phyloP scores from a whole-genome alignment of 2,329 filamentous ascomycete genomes.

The Botrytis hyacinthi region DNA sequence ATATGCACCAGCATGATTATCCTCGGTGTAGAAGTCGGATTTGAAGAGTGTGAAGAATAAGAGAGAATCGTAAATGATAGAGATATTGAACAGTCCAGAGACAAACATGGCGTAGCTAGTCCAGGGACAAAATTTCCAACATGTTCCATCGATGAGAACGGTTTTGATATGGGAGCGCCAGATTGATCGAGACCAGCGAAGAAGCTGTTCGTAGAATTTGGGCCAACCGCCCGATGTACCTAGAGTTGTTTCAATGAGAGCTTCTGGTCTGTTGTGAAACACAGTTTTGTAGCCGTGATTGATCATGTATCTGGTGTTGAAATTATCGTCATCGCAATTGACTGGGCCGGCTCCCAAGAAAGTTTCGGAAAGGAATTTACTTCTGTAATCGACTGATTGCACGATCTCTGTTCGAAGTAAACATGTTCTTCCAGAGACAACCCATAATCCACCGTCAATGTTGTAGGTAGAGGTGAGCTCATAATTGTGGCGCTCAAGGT shows the following conservation, averaged over 20 bases:
- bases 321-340: conserved; percentile 61
- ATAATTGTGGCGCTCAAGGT: conserved; percentile 61
- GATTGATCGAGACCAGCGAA: conserved; percentile 58
- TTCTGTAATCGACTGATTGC: conserved; percentile 43
- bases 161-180: conserved; percentile 55
- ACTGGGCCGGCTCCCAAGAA: conserved; percentile 49
- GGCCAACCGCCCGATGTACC: conserved; percentile 42
- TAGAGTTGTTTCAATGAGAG: conserved; percentile 52
- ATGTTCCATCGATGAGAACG: conserved; percentile 42
- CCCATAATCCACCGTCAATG: conserved; percentile 58
- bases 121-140: conserved; percentile 50
- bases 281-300: conserved; percentile 51
- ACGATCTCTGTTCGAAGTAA: conserved; percentile 52
- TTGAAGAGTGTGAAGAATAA: conserved; percentile 39
- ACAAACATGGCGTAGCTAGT: conserved; percentile 56
- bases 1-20: neutral
- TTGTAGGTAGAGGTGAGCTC: conserved; percentile 56
- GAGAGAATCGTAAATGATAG: conserved; percentile 50
- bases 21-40: neutral
- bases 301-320: conserved; percentile 54
- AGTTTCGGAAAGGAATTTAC: conserved; percentile 50
- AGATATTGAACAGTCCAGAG: conserved; percentile 54
- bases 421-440: conserved; percentile 56
- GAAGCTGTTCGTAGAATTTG: conserved; percentile 53
- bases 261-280: conserved; percentile 52